Evolutionary conservation across 306 rosid species (phyloP).

Genomic region (Hippophae rhamnoides): DNA sequence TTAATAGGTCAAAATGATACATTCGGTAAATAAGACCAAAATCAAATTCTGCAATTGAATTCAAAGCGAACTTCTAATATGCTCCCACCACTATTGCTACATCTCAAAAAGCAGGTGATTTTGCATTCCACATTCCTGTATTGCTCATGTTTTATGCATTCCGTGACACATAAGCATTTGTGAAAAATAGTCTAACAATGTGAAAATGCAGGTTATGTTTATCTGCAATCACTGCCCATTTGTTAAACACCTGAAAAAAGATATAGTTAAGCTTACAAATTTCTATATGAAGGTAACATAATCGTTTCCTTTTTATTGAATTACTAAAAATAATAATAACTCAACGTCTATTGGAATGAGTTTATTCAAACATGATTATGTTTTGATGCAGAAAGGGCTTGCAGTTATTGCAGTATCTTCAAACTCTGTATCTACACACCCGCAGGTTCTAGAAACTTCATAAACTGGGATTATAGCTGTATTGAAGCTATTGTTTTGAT

Average conservation of each 20-base stretch:
- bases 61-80: no score
- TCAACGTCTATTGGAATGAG: not conserved
- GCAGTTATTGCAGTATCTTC: slow-evolving; percentile 82
- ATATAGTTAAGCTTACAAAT: slow-evolving; percentile 60
- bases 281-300: slow-evolving; percentile 66
- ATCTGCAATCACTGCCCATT: slow-evolving; percentile 95
- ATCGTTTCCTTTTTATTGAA: not conserved
- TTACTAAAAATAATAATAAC: no score
- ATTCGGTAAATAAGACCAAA: no score
- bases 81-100: no score
- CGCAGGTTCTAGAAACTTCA: slow-evolving; percentile 57
- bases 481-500: slow-evolving; percentile 28
- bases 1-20: not conserved
- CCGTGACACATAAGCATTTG: not conserved
- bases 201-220: slow-evolving; percentile 81
- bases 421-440: slow-evolving; percentile 71
- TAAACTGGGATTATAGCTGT: slow-evolving; percentile 25
- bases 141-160: not conserved
- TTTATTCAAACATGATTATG: slow-evolving; percentile 6
- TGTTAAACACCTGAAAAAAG: slow-evolving; percentile 71
- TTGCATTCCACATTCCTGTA: not conserved
- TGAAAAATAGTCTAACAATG: not conserved
- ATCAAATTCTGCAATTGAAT: no score
- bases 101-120: no score
- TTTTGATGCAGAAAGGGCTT: slow-evolving; percentile 65